These are phyloP conservation scores for Rauvolfia tetraphylla DNA, from an alignment of 257 asterid genomes.

Conservation along the genomic window DNA sequence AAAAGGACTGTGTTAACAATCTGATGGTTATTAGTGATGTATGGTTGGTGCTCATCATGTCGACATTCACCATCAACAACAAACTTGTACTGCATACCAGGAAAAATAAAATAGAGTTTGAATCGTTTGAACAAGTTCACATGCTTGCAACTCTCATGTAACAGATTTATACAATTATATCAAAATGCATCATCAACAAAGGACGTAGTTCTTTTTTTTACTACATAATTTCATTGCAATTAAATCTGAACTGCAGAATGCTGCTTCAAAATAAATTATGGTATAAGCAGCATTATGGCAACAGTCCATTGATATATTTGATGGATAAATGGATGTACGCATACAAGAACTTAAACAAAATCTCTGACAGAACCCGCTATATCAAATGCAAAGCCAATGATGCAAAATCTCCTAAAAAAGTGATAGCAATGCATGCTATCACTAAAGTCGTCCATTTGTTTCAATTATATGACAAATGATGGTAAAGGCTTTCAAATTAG, in stretches of 20 bases:
- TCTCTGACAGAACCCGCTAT: not conserved
- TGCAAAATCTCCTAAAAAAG: not conserved
- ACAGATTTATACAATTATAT: not conserved
- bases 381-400: not conserved
- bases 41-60: conserved; percentile 84
- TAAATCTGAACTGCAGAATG: not conserved
- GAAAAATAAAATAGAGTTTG: not conserved
- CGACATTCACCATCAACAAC: conserved; percentile 97
- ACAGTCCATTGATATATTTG: not conserved
- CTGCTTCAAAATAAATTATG: not conserved
- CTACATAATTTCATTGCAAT: not conserved
- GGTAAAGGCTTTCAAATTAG: not conserved
- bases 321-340: not conserved
- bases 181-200: not conserved
- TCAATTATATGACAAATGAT: not conserved
- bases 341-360: not conserved
- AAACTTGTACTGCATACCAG: conserved; percentile 73
- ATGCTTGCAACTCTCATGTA: not conserved
- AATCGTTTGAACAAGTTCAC: not conserved
- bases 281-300: not conserved
- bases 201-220: not conserved
- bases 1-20: conserved; percentile 74
- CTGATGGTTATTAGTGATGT: conserved; percentile 62
- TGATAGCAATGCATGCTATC: not conserved
- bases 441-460: not conserved